Evolutionary conservation across 306 rosid genomes (phyloP).

Genomic region (cucumber (Cucumis sativus)): Cucumber_9930_V3 NC_026657.2:6665001-6665500

Average conservation of each 20-base stretch:
- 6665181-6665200: not conserved
- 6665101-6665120: not conserved
- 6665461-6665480: slow-evolving; percentile 20
- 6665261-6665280: not conserved
- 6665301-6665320: not conserved
- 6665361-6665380: not conserved
- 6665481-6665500: slow-evolving; percentile 30
- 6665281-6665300: slow-evolving; percentile 1
- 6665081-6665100: not conserved
- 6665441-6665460: not conserved
- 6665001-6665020: not conserved
- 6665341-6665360: not conserved
- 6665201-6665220: not conserved
- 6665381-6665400: not conserved
- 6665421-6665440: slow-evolving; percentile 29
- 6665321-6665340: too few species aligned
- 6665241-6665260: not conserved
- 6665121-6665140: not conserved
- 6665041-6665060: too few species aligned
- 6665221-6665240: not conserved
- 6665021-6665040: too few species aligned
- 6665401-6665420: not conserved
- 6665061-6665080: not conserved
- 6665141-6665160: slow-evolving; percentile 2
- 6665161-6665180: not conserved